Base-by-base conservation (phyloP, 73 alveolate species). In the Paramecium bursaria region DNA sequence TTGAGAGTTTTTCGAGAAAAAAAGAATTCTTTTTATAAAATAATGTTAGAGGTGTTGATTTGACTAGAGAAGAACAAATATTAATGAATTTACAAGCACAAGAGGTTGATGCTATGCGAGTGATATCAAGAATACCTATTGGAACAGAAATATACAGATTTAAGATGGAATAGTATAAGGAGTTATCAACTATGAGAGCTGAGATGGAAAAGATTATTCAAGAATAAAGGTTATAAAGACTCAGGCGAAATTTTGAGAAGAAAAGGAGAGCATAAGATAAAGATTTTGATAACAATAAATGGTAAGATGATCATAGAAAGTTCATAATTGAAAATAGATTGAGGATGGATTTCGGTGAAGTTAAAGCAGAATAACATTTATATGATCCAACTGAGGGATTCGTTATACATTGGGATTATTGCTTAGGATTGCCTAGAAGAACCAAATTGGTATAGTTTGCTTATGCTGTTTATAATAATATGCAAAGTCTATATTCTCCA, bases 131-230 rank as follows among this genome's bases (percentile, higher is more conserved):
- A 50, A 92, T 92, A 0, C 97, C 97, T 0, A 75, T 74, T 0
- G 91, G 91, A 25, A 86, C 94, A 19, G 97, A 92, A 31, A 82
- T 92, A 14, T 92, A 92, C 52, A 52, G 89, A 79, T 79, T 79
- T 79, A 79, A 79, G 53, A 92, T 92, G 97, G 95, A 92, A 46
- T 61, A 92, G 46, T 92, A 92, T 53, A 90, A 90, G 48, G 97
- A 92, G 74, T 49, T 92, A n/a, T 76, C 93, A 27, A 90, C 95
- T 0, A 67, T 85, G 88, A 74, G 95, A 75, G 89, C 97, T 10
- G 97, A 92, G 44, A 88, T 92, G 75, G 97, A 92, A 52, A 92
- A 92, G 44, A 94, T 90, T 3, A 87, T 91, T 11, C 86, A 92
- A 61, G 97, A 92, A 49, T 85, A 92, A 73, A 90, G 95, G 85